Percentiles rank a stretch among this genome's conserved stretches.
phyloP scores from a whole-genome alignment of 2,329 filamentous ascomycete species.

The Paramyrothecium sp. region DNA sequence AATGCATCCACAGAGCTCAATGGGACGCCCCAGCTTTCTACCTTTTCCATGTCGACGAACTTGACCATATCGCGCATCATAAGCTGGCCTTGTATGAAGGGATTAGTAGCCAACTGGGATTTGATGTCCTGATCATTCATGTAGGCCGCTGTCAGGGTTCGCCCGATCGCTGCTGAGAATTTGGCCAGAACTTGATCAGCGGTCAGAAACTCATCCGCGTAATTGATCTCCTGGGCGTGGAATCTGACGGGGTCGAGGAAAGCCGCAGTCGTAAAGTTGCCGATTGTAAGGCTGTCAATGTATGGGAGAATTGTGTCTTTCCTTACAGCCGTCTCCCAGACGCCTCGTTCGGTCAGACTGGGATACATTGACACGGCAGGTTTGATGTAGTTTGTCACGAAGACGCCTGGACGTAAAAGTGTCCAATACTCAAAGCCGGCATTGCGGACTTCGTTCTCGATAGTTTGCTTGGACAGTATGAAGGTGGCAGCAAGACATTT shows the following conservation, averaged over 20 bases:
- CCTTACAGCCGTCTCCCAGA: slow-evolving; percentile 33
- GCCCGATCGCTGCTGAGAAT: slow-evolving; percentile 30
- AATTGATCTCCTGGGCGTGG: slow-evolving; percentile 32
- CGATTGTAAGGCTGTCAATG: slow-evolving; percentile 47
- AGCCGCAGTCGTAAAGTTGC: slow-evolving; percentile 39
- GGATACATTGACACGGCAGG: slow-evolving; percentile 39
- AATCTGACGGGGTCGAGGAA: slow-evolving; percentile 41
- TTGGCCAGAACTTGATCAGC: slow-evolving; percentile 32
- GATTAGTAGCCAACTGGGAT: slow-evolving; percentile 29
- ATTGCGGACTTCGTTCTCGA: slow-evolving; percentile 36
- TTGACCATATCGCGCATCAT: slow-evolving; percentile 29
- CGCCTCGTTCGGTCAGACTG: slow-evolving; percentile 33
- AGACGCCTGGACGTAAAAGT: slow-evolving; percentile 47
- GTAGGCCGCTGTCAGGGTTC: slow-evolving; percentile 33
- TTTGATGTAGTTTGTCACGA: slow-evolving; percentile 49
- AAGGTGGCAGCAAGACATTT: slow-evolving; percentile 23
- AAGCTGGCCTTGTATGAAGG: slow-evolving; percentile 36
- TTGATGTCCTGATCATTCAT: slow-evolving; percentile 40
- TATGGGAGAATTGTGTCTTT: slow-evolving; percentile 36
- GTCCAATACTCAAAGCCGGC: slow-evolving; percentile 42
- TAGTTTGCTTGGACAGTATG: slow-evolving; percentile 35
- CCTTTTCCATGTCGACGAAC: slow-evolving; percentile 32
- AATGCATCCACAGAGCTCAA: slow-evolving; percentile 43
- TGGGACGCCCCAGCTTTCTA: slow-evolving; percentile 35
- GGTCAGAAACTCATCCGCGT: slow-evolving; percentile 38